Evolutionary conservation across 2,329 filamentous ascomycete species (phyloP).

Genomic region (Alternaria solani): DNA sequence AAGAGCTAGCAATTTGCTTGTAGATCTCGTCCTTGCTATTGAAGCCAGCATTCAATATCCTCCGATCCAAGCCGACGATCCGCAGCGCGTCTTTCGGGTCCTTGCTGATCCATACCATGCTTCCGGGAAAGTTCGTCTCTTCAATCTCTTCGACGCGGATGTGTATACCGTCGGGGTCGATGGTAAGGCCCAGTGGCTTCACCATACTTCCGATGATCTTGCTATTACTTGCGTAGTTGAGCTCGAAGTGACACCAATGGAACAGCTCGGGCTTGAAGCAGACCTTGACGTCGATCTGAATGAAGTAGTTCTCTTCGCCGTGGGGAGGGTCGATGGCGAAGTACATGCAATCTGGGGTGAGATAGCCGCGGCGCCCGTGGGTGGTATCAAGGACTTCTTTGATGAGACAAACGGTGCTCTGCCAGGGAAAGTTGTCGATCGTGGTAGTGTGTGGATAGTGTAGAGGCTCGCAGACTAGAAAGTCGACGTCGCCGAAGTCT

Average conservation of each 20-base stretch:
- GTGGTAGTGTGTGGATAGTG: slow-evolving; percentile 4
- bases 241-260: slow-evolving; percentile 32
- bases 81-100: slow-evolving; percentile 30
- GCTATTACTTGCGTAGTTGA: slow-evolving; percentile 32
- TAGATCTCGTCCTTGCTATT: slow-evolving; percentile 32
- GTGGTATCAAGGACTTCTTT: slow-evolving; percentile 26
- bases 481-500: slow-evolving; percentile 37
- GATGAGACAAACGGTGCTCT: slow-evolving; percentile 17
- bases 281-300: slow-evolving; percentile 41
- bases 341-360: slow-evolving; percentile 31
- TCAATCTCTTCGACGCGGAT: slow-evolving; percentile 39
- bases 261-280: slow-evolving; percentile 29
- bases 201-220: slow-evolving; percentile 38
- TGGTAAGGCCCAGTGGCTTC: slow-evolving; percentile 37
- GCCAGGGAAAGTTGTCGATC: slow-evolving; percentile 21
- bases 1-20: slow-evolving; percentile 27
- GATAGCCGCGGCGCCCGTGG: slow-evolving; percentile 27
- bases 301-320: slow-evolving; percentile 18
- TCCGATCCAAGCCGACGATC: slow-evolving; percentile 29
- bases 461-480: slow-evolving; percentile 28
- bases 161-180: slow-evolving; percentile 33
- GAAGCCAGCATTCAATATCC: slow-evolving; percentile 29
- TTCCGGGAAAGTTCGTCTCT: slow-evolving; percentile 26
- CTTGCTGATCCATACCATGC: slow-evolving; percentile 33
- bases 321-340: slow-evolving; percentile 28